Evolutionary conservation across 2,329 filamentous ascomycete genomes (phyloP), one percentile per base, ranked within the genome.

Genomic region (Acrocalymma vagum): DNA sequence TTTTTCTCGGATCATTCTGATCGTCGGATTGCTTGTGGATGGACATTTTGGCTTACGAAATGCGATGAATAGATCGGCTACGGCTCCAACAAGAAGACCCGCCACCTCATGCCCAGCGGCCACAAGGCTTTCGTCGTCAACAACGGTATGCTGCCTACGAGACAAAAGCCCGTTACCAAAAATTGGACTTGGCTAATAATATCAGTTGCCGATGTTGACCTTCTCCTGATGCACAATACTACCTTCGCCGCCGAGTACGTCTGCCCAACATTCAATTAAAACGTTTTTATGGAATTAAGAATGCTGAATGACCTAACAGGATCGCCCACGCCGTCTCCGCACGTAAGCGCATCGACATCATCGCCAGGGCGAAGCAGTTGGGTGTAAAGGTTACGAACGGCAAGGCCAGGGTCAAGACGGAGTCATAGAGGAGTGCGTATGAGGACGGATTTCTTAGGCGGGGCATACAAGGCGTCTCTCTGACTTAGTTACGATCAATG

Each of bases 111-210:
- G 84, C 94, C 94, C 75, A 96, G 91, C 69, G 94, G 94, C 80
- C 93, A 97, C 88, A 97, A 96, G 87, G 90, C 93, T 62, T 99
- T 99, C 88, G 86, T 97, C 73, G 94, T 99, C 81, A 90, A 87
- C 87, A 99, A 99, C 85, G 78, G 63, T 67, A 65, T 45, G 63
- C 37, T 17, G 16, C 6, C 18, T 25, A 16, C 21, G 21, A 21
- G n/a, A 29, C 15, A 7, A n/a, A 9, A 15, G 8, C 10, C 11
- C n/a, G 21, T 23, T 10, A 9, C 11, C 32, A 13, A 23, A 24
- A 25, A 29, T 2, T 9, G 41, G 25, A 36, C 13, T 3, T 14
- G 33, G 44, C 61, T 67, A 66, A 65, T 20, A 15, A 34, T 21
- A 33, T 5, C 84, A 64, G 62, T 59, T 78, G 84, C 87, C 75